phyloP scores from a whole-genome alignment of 2,329 filamentous ascomycete species.

The Alternaria arbusti region DNA sequence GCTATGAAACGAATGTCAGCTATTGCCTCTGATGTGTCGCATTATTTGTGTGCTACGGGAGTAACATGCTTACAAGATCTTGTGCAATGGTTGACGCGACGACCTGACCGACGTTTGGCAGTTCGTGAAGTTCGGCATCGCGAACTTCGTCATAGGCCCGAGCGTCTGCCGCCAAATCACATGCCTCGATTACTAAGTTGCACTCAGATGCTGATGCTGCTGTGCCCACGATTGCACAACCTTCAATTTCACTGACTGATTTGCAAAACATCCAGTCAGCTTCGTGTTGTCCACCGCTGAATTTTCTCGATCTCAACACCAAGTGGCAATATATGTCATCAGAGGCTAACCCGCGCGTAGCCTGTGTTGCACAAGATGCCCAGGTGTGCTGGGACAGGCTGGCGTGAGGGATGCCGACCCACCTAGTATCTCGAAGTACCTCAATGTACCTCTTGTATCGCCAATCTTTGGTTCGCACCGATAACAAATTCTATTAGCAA shows the following conservation, averaged over 20 bases:
- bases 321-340: constrained; percentile 12
- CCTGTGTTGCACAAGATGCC: constrained; percentile 11
- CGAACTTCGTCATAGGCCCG: constrained; percentile 40
- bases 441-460: constrained; percentile 7
- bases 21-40: constrained; percentile 11
- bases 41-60: background rate
- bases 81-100: constrained; percentile 12
- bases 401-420: constrained; percentile 7
- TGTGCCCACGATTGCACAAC: background rate
- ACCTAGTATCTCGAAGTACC: constrained; percentile 30
- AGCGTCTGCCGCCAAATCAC: constrained; percentile 38
- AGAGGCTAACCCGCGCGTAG: constrained; percentile 4
- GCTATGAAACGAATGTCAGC: constrained; percentile 7
- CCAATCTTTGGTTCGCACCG: background rate
- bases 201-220: background rate
- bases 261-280: background rate
- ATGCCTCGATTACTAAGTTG: constrained; percentile 26
- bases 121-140: constrained; percentile 11
- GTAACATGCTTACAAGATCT: constrained; percentile 14
- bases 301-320: constrained; percentile 27
- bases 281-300: background rate
- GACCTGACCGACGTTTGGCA: constrained; percentile 19
- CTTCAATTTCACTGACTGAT: constrained; percentile 6
- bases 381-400: constrained; percentile 16
- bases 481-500: constrained; percentile 16